A percentile compares a stretch with the other conserved stretches of the same genome.
Evolutionary conservation across 768 basidiomycete genomes (phyloP).

Genomic region (Rhodotorula diobovata): DNA sequence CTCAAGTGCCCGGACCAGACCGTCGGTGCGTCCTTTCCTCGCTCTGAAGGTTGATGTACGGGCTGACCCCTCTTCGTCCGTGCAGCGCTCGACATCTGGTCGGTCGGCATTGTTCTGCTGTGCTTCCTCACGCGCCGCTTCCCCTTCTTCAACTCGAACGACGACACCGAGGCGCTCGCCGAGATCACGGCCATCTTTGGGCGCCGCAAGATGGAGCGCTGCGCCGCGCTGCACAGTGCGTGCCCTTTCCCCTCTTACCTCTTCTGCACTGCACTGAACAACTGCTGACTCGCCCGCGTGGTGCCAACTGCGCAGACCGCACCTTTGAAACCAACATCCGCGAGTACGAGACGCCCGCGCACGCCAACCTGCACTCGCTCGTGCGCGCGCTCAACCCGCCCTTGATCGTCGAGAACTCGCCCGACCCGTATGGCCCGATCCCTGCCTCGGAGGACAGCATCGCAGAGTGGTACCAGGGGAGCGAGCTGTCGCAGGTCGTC

Average conservation of each 20-base stretch:
- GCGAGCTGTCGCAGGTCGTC: slow-evolving; percentile 60
- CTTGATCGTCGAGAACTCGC: slow-evolving; percentile 53
- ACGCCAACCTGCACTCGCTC: slow-evolving; percentile 64
- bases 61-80: background rate
- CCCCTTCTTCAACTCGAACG: slow-evolving; percentile 85
- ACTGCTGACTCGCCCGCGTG: background rate
- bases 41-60: background rate
- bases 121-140: slow-evolving; percentile 91
- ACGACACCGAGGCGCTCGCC: slow-evolving; percentile 92
- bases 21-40: slow-evolving; percentile 60
- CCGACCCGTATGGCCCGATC: slow-evolving; percentile 48
- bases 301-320: slow-evolving; percentile 54
- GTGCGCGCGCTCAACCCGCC: slow-evolving; percentile 71
- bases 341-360: slow-evolving; percentile 61
- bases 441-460: slow-evolving; percentile 30
- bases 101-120: slow-evolving; percentile 82
- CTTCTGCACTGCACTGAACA: too few relatives aligned
- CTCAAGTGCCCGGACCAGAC: slow-evolving; percentile 90
- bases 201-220: slow-evolving; percentile 70
- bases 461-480: slow-evolving; percentile 48
- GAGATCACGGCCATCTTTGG: slow-evolving; percentile 88
- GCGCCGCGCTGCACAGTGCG: slow-evolving; percentile 83
- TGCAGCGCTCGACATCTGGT: slow-evolving; percentile 93
- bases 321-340: slow-evolving; percentile 88
- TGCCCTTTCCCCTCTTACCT: slow-evolving; percentile 10